These are phyloP conservation scores for Agrocybe praecox DNA, from an alignment of 768 basidiomycete species.

Conservation along the genomic window DNA sequence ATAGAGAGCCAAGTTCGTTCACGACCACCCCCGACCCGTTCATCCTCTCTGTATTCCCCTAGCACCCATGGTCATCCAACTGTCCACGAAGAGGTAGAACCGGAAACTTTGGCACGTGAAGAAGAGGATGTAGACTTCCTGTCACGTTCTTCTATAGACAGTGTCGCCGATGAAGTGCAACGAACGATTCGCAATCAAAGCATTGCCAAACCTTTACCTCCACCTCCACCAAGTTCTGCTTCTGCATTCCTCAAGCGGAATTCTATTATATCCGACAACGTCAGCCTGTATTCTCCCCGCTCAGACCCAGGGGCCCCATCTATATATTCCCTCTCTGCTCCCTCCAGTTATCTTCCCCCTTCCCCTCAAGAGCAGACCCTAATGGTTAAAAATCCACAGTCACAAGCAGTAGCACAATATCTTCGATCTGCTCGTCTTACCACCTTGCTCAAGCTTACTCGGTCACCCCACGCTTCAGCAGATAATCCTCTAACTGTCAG, in stretches of 20 bases:
- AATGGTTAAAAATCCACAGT: constrained; percentile 46
- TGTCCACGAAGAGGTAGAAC: constrained; percentile 55
- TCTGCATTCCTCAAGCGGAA: constrained; percentile 50
- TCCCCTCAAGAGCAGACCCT: constrained; percentile 48
- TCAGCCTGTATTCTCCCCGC: constrained; percentile 55
- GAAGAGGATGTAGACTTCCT: constrained; percentile 70
- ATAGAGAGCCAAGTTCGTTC: constrained; percentile 50
- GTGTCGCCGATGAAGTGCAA: constrained; percentile 81
- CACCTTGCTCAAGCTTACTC: constrained; percentile 75
- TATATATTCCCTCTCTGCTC: constrained; percentile 51
- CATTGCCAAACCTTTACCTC: constrained; percentile 37
- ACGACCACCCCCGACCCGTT: constrained; percentile 44
- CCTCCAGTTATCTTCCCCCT: constrained; percentile 44
- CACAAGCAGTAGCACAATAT: constrained; percentile 83
- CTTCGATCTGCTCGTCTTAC: constrained; percentile 87
- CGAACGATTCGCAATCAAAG: constrained; percentile 67
- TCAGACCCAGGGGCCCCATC: constrained; percentile 57
- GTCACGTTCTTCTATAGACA: constrained; percentile 86
- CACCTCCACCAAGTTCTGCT: constrained; percentile 29
- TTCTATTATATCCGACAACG: constrained; percentile 59
- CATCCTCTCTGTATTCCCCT: constrained; percentile 50
- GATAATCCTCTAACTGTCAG: constrained; percentile 82
- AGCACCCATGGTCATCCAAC: constrained; percentile 46
- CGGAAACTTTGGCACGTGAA: constrained; percentile 46
- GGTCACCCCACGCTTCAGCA: constrained; percentile 77